Evolutionary conservation across 2,329 filamentous ascomycete genomes (phyloP), one percentile per base, ranked within the genome.

Genomic region (Fusarium temperatum): DNA sequence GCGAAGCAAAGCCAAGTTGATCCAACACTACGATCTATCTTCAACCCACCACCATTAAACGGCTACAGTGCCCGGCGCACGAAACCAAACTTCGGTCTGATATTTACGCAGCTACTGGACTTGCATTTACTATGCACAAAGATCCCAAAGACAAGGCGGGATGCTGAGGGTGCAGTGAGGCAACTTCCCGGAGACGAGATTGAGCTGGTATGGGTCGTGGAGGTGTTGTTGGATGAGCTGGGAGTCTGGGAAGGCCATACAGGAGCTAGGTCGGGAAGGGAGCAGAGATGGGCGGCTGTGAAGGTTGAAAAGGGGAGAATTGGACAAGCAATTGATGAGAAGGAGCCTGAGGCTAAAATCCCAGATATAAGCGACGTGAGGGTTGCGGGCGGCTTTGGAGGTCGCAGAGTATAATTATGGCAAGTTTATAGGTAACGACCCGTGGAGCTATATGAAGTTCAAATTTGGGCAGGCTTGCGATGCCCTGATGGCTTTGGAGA

Each of bases 261-360:
- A 66, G 81, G 80, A 7, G 54, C 32, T 30, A 75, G 79, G 42
- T 68, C 47, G 47, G 70, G 69, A n/a, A 76, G 89, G 58, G 89
- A 90, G 79, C 86, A 88, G 82, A 82, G 85, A 47, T 91, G 89
- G 89, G 84, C 81, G 1, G 83, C 84, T 6, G 83, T 90, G 13
- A 84, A 85, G 35, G 77, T 88, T 6, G 78, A 77, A 15, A 78
- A 78, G 6, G 81, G 82, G 12, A 80, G 79, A 63, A 66, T 89
- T 38, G 80, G 83, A 24, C 79, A 84, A 73, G 83, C 82, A 7
- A 83, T 87, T 70, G 73, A 45, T 18, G 64, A 73, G 30, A 73
- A 45, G 17, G 63, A 73, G 24, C 42, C 28, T 12, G 35, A 53
- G 45, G 47, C 36, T 50, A 38, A 36, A 17, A 48, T 63, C 55